Evolutionary conservation across 78 protist species (phyloP).

Genomic region (Cavenderia fasciculata): DNA sequence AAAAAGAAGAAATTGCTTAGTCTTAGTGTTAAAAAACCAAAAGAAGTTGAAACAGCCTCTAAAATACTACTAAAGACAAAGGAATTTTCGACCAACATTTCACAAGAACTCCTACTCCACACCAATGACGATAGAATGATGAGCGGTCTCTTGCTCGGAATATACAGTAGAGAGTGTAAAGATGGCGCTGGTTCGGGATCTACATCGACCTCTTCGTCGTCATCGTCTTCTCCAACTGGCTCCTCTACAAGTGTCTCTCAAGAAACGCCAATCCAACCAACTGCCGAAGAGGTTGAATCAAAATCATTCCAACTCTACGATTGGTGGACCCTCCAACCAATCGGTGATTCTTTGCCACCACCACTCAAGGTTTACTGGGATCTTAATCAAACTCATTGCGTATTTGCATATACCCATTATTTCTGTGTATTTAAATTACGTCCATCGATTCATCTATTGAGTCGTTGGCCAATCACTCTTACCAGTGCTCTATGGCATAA

Average conservation of each 20-base stretch:
- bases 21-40: conserved; percentile 6
- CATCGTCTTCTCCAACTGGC: background rate
- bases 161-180: background rate
- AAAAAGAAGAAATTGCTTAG: conserved; percentile 50
- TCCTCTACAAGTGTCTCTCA: background rate
- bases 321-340: conserved; percentile 75
- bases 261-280: conserved; percentile 35
- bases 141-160: conserved; percentile 63
- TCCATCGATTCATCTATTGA: conserved; percentile 28
- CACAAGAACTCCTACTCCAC: conserved; percentile 34
- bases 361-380: conserved; percentile 70
- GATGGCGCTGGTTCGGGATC: background rate
- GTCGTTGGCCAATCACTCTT: conserved; percentile 46
- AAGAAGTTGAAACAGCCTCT: conserved; percentile 23
- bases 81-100: background rate
- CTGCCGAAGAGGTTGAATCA: conserved; percentile 62
- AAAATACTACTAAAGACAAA: conserved; percentile 52
- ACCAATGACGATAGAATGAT: conserved; percentile 49
- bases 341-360: conserved; percentile 62
- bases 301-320: conserved; percentile 44
- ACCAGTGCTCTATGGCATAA: conserved; percentile 70
- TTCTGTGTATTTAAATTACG: conserved; percentile 46
- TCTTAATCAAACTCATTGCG: conserved; percentile 39
- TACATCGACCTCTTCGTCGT: background rate
- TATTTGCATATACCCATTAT: conserved; percentile 24